Evolutionary conservation across 129 eudicot genomes (phyloP).

Genomic region (Flaveria robusta): DNA sequence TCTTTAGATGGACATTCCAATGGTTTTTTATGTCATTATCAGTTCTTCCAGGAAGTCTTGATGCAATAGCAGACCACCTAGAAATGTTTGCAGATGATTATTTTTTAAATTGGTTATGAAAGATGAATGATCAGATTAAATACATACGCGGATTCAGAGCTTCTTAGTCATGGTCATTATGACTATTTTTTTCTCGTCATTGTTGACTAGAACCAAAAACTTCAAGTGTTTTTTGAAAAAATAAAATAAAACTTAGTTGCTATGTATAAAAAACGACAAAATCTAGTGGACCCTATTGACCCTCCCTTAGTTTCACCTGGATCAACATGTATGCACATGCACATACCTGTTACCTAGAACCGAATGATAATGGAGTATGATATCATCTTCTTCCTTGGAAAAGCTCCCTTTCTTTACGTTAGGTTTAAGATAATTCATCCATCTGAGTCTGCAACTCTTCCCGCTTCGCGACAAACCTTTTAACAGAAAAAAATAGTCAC

Average conservation of each 20-base stretch:
- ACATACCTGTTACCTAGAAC: neutral
- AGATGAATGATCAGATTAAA: no score
- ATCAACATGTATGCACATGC: neutral
- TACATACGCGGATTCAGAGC: no score
- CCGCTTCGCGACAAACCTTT: neutral
- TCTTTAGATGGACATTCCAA: neutral
- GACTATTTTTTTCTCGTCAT: no score
- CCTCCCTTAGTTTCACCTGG: no score
- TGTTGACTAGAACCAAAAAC: no score
- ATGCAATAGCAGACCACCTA: conserved; percentile 10
- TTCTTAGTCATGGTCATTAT: no score
- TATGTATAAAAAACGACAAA: no score
- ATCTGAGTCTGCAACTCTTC: neutral
- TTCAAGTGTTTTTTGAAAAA: no score
- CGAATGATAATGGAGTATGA: neutral
- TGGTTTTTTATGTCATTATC: neutral
- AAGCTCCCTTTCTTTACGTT: neutral
- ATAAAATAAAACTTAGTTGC: no score
- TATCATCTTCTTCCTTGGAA: conserved; percentile 1
- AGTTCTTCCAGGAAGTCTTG: neutral
- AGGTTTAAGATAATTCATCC: neutral
- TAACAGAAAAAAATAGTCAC: neutral
- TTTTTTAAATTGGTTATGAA: neutral
- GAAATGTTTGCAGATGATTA: neutral
- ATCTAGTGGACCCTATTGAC: no score